Conservation (phyloP, 2,329 filamentous ascomycete genomes). For the Penicillium sp. region DNA sequence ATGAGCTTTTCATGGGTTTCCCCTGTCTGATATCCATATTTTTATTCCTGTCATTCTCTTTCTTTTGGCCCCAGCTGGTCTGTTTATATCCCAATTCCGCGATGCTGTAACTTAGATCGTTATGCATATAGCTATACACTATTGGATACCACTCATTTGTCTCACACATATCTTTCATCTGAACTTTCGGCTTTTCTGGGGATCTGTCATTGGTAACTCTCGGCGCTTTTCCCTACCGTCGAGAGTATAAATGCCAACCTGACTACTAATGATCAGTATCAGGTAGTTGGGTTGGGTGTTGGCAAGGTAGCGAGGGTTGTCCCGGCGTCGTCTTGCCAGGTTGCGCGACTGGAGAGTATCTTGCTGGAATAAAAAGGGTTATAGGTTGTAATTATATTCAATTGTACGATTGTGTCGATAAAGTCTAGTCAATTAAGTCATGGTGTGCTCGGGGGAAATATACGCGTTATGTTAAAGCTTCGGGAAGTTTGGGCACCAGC, state of each 20-base stretch:
- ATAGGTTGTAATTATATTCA: not conserved
- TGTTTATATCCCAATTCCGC: slow-evolving; percentile 12
- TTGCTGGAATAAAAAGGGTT: not conserved
- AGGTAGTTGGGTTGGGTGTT: no score
- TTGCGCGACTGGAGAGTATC: slow-evolving; percentile 2
- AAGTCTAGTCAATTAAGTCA: not conserved
- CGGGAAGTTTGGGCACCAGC: not conserved
- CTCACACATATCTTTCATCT: not conserved
- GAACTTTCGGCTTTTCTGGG: not conserved
- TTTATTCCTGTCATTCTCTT: slow-evolving; percentile 2
- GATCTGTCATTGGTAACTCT: not conserved
- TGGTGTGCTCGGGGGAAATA: not conserved
- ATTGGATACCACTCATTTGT: slow-evolving; percentile 6
- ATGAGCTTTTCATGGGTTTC: slow-evolving; percentile 7
- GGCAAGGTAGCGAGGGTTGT: no score
- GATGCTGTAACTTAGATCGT: slow-evolving; percentile 5
- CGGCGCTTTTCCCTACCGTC: not conserved
- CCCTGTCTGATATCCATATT: slow-evolving; percentile 20
- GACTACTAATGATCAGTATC: not conserved
- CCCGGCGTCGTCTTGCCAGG: slow-evolving; percentile 5
- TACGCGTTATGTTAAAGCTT: not conserved
- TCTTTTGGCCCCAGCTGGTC: slow-evolving; percentile 5
- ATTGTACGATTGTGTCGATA: no score
- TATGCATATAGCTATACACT: slow-evolving; percentile 6
- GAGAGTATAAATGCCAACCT: not conserved